Conservation (phyloP, 805 yeast species). For the Candida chilensis region DNA sequence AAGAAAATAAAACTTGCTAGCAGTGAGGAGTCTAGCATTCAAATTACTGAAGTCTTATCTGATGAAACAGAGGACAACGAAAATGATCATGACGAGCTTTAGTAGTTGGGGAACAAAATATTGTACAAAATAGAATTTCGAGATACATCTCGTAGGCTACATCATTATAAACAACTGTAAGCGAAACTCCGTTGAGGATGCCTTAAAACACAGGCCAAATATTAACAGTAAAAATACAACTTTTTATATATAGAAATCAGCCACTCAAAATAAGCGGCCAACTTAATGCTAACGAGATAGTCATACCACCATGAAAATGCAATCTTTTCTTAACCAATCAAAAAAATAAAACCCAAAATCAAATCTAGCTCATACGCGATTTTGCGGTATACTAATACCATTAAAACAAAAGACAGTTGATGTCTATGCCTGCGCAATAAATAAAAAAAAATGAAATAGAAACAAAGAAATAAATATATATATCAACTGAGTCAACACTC, state of each 20-base stretch:
- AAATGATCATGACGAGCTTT: constrained; percentile 5
- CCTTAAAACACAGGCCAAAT: constrained; percentile 1
- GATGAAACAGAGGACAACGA: constrained; percentile 3
- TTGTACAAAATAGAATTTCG: too few species aligned
- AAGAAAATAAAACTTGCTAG: constrained; percentile 1
- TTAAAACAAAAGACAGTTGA: constrained; percentile 1
- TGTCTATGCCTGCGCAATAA: constrained; percentile 1
- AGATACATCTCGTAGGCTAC: too few species aligned
- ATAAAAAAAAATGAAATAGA: background rate
- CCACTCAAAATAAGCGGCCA: background rate
- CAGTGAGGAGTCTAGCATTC: constrained; percentile 1
- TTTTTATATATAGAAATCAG: background rate
- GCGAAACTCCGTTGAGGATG: constrained; percentile 1
- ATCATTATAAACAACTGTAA: too few species aligned
- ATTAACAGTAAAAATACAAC: background rate
- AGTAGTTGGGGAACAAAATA: too few species aligned
- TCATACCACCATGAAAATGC: background rate
- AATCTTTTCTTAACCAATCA: background rate
- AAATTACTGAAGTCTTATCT: constrained; percentile 1
- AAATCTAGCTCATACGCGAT: constrained; percentile 1
- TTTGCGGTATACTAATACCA: constrained; percentile 1
- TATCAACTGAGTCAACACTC: too few species aligned
- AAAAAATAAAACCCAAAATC: constrained; percentile 1
- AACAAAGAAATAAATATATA: background rate
- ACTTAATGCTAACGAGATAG: background rate